Evolutionary conservation across 192 early-diverging fungal species (phyloP).

Genomic region (Podochytrium sp.): DNA sequence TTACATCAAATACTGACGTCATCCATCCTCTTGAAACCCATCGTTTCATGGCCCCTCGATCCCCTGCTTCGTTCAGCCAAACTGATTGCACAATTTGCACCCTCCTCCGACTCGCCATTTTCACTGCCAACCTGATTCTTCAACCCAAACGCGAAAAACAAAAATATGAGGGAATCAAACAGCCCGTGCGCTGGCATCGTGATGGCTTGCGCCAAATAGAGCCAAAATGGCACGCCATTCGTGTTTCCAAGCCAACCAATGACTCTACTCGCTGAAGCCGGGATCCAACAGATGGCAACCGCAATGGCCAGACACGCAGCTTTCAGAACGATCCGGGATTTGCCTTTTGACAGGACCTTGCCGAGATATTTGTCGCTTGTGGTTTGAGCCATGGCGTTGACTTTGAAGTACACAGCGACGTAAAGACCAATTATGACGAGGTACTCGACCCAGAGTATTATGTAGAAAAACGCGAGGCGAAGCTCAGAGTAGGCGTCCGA

Average conservation of each 20-base stretch:
- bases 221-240: neutral
- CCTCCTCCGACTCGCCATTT: too few species aligned
- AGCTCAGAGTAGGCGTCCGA: neutral
- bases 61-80: neutral
- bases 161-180: constrained; percentile 5
- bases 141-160: neutral
- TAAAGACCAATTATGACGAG: neutral
- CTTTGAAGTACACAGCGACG: neutral
- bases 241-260: neutral
- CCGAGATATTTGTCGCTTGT: neutral
- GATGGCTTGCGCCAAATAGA: constrained; percentile 6
- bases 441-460: neutral
- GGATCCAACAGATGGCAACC: constrained; percentile 1
- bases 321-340: neutral
- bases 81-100: too few species aligned
- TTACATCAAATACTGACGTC: too few species aligned
- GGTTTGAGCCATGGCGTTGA: neutral
- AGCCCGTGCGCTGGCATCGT: constrained; percentile 16
- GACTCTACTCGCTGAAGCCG: neutral
- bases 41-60: too few species aligned
- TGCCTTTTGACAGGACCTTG: neutral
- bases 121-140: too few species aligned
- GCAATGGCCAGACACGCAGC: neutral
- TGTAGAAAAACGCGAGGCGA: neutral
- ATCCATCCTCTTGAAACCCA: too few species aligned